phyloP scores from a whole-genome alignment of 257 asterid genomes.

The Solanum appendiculatum region DNA sequence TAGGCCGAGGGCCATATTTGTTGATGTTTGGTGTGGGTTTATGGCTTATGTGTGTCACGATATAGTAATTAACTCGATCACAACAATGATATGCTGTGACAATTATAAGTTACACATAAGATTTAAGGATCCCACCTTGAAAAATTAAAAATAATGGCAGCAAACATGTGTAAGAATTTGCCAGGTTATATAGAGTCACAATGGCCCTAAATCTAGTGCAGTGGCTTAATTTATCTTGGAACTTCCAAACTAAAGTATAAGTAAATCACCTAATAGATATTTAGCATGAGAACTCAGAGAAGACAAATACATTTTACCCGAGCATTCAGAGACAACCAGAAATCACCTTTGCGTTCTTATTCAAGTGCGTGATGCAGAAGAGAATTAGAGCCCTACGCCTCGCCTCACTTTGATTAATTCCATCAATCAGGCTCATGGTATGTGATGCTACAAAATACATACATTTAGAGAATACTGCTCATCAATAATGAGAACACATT shows the following conservation, averaged over 20 bases:
- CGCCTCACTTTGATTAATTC: slow-evolving; percentile 69
- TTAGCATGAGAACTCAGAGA: background rate
- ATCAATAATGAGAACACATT: background rate
- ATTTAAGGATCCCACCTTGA: background rate
- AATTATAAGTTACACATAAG: background rate
- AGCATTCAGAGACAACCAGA: background rate
- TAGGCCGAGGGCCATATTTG: background rate
- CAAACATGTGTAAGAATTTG: background rate
- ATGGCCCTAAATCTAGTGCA: background rate
- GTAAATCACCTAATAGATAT: background rate
- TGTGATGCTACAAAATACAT: slow-evolving; percentile 43
- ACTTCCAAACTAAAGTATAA: background rate
- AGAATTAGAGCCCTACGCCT: slow-evolving; percentile 84
- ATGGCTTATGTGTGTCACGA: background rate
- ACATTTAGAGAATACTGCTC: background rate
- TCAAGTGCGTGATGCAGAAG: slow-evolving; percentile 63
- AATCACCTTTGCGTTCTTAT: slow-evolving; percentile 63
- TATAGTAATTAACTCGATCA: background rate
- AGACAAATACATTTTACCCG: background rate
- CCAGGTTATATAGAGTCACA: background rate
- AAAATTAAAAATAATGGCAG: background rate
- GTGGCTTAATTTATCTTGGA: background rate
- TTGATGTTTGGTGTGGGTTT: background rate
- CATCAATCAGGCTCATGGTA: slow-evolving; percentile 63
- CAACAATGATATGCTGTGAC: background rate